Conservation (phyloP, 768 basidiomycete genomes). For the Tricholoma sp. region DNA sequence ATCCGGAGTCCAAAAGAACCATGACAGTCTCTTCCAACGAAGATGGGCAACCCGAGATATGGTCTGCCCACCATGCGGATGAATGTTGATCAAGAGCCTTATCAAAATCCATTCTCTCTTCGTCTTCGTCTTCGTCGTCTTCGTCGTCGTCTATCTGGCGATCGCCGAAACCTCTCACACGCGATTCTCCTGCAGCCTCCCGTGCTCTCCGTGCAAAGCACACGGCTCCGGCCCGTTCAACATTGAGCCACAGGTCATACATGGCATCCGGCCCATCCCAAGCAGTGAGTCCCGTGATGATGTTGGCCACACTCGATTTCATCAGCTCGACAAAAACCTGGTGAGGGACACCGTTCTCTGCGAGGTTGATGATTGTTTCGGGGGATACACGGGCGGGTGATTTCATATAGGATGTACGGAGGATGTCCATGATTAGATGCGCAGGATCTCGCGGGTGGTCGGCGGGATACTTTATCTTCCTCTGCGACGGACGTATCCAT, state of each 20-base stretch:
- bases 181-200: slow-evolving; percentile 31
- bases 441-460: slow-evolving; percentile 30
- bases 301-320: slow-evolving; percentile 26
- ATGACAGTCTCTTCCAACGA: slow-evolving; percentile 59
- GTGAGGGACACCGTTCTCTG: slow-evolving; percentile 55
- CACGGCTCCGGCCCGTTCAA: slow-evolving; percentile 33
- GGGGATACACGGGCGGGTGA: slow-evolving; percentile 43
- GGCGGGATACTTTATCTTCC: slow-evolving; percentile 39
- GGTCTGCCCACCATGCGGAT: slow-evolving; percentile 68
- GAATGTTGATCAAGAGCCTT: slow-evolving; percentile 33
- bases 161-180: slow-evolving; percentile 39
- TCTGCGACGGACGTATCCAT: slow-evolving; percentile 37
- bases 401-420: slow-evolving; percentile 43
- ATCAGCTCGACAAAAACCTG: slow-evolving; percentile 35
- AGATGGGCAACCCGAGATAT: slow-evolving; percentile 57
- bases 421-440: slow-evolving; percentile 46
- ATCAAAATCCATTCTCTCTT: slow-evolving; percentile 31
- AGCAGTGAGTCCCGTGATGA: slow-evolving; percentile 34
- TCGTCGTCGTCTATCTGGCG: slow-evolving; percentile 35
- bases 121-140: slow-evolving; percentile 29
- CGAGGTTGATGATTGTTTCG: slow-evolving; percentile 59
- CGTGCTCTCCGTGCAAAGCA: slow-evolving; percentile 29
- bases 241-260: slow-evolving; percentile 35
- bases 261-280: slow-evolving; percentile 43
- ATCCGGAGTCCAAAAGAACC: slow-evolving; percentile 53